A percentile compares a stretch with the other conserved stretches of the same genome.
phyloP scores from a whole-genome alignment of 495 filamentous ascomycete species.

The Apiosordaria backusii region DNA sequence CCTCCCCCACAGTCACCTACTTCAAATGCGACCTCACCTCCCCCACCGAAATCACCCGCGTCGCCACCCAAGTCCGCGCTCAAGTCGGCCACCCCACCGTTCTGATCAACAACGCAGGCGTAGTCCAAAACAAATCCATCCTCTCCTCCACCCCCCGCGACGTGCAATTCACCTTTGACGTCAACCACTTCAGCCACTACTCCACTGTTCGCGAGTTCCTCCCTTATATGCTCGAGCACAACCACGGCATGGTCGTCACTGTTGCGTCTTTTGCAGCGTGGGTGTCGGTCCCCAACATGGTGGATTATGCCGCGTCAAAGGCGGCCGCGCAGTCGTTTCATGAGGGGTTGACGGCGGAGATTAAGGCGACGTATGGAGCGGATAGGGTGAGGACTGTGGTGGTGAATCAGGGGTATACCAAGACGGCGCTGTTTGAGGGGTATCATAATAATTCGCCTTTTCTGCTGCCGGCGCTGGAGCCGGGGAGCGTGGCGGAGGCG shows the following conservation, averaged over 20 bases:
- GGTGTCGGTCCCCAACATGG: constrained; percentile 59
- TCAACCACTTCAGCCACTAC: constrained; percentile 70
- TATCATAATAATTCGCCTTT: constrained; percentile 52
- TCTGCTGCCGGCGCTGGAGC: constrained; percentile 53
- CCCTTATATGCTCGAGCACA: constrained; percentile 55
- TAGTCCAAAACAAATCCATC: constrained; percentile 58
- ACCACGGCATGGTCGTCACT: constrained; percentile 75
- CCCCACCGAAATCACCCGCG: constrained; percentile 42
- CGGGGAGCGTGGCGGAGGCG: constrained; percentile 63
- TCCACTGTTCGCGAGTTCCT: constrained; percentile 63
- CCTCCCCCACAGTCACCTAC: constrained; percentile 53
- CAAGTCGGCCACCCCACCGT: constrained; percentile 62
- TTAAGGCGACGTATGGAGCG: constrained; percentile 59
- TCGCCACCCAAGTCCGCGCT: constrained; percentile 48
- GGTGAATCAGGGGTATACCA: constrained; percentile 62
- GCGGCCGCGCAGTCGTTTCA: constrained; percentile 65
- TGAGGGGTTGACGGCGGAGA: constrained; percentile 63
- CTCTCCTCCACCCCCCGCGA: constrained; percentile 53
- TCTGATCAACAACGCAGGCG: constrained; percentile 74
- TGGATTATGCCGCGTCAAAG: constrained; percentile 66
- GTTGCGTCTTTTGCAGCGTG: constrained; percentile 62
- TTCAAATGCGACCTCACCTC: constrained; percentile 65
- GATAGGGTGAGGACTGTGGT: constrained; percentile 61
- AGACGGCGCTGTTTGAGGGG: constrained; percentile 58
- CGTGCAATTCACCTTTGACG: constrained; percentile 63